Evolutionary conservation across 169 alveolate genomes (phyloP).

Genomic region (Perkinsus chesapeaki): DNA sequence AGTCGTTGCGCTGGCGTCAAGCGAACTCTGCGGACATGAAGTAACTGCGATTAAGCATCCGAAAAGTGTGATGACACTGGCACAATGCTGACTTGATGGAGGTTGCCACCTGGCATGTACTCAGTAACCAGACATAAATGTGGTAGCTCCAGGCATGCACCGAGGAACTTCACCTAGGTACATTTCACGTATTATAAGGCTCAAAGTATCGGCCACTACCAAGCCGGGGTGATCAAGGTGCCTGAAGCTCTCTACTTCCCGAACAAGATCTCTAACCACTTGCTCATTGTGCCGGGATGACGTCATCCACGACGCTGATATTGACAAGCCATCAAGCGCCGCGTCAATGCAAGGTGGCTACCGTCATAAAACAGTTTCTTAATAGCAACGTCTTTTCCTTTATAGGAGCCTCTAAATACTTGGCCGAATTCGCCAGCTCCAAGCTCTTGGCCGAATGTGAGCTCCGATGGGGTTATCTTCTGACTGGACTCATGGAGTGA

Average conservation of each 20-base stretch:
- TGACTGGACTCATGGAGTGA: not conserved
- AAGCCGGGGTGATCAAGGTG: not conserved
- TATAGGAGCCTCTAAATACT: conserved; percentile 5
- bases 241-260: conserved; percentile 13
- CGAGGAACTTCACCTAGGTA: not conserved
- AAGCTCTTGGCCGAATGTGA: not conserved
- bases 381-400: conserved; percentile 10
- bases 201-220: not conserved
- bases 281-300: not conserved
- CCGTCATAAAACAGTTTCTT: not conserved
- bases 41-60: not conserved
- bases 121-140: conserved; percentile 10
- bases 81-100: not conserved
- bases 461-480: not conserved
- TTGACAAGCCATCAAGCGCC: not conserved
- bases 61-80: not conserved
- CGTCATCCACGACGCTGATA: not conserved
- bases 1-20: not conserved
- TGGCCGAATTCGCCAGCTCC: conserved; percentile 14
- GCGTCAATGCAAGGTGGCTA: not conserved
- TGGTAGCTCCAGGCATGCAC: conserved; percentile 12
- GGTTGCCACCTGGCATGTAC: conserved; percentile 6
- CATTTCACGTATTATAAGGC: not conserved
- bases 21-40: not conserved
- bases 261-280: not conserved